A percentile compares a stretch with the other conserved stretches of the same genome.
Conservation (phyloP, 257 asterid genomes). For the Nyctanthes arbortristis region DNA sequence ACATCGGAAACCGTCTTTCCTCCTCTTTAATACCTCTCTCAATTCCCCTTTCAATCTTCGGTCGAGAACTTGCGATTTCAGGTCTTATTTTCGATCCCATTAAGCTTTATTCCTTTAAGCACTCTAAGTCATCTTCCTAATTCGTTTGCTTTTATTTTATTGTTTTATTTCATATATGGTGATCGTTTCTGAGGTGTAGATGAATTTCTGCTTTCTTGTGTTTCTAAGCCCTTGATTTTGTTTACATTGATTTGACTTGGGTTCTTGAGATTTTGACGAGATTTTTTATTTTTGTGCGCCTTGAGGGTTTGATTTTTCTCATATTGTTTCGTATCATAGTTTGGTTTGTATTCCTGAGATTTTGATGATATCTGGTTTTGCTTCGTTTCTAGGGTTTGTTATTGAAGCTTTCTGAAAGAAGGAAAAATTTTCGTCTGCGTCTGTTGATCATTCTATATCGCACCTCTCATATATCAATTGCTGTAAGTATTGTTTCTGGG, state of each 20-base stretch:
- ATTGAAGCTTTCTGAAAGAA: slow-evolving; percentile 23
- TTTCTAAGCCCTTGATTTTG: not conserved
- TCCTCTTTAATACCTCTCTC: not conserved
- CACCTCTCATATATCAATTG: not conserved
- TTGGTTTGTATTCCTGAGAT: not conserved
- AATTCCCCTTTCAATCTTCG: not conserved
- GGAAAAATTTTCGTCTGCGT: not conserved
- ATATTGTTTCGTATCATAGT: not conserved
- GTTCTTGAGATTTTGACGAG: not conserved
- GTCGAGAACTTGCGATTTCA: slow-evolving; percentile 20
- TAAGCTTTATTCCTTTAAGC: not conserved
- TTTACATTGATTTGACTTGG: not conserved
- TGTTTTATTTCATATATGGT: not conserved
- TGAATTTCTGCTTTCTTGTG: not conserved
- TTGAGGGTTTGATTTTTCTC: slow-evolving; percentile 6
- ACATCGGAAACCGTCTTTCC: not conserved
- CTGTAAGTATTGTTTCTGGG: slow-evolving; percentile 5
- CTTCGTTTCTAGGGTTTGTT: slow-evolving; percentile 11
- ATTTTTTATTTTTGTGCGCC: not conserved
- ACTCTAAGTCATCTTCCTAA: slow-evolving; percentile 11
- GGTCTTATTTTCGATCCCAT: slow-evolving; percentile 22
- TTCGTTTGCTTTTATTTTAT: not conserved
- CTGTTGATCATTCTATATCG: slow-evolving; percentile 1
- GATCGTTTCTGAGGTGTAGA: not conserved
- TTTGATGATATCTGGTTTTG: not conserved